Percentiles rank a stretch among this genome's conserved stretches.
Evolutionary conservation across 164 flowering plant genomes (phyloP).

Genomic region (Vitis cinerea): DNA sequence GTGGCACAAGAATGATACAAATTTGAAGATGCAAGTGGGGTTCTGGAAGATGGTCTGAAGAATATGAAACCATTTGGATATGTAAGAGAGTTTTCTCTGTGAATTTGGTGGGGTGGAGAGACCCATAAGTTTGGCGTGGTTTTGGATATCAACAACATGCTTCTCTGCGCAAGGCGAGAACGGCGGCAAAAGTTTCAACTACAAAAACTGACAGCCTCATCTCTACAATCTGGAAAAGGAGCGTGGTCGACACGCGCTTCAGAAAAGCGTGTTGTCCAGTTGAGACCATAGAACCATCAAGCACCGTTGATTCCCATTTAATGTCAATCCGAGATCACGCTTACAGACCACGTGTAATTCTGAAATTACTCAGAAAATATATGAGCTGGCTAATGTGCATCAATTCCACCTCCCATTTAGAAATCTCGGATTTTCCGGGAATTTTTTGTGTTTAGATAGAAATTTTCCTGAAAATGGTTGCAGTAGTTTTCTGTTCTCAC

Average conservation of each 20-base stretch:
- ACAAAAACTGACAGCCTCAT: background rate
- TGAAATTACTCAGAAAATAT: no score
- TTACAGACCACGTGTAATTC: no score
- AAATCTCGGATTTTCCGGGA: conserved; percentile 10
- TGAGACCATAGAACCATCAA: no score
- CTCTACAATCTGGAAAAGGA: background rate
- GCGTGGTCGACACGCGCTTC: background rate
- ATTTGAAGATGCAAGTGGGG: conserved; percentile 3
- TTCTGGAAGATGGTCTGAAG: conserved; percentile 20
- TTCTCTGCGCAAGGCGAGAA: background rate
- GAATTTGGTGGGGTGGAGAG: conserved; percentile 13
- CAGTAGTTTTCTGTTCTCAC: conserved; percentile 5
- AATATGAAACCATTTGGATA: conserved; percentile 11
- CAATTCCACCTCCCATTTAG: conserved; percentile 5
- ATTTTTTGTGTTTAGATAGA: background rate
- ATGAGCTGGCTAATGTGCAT: background rate
- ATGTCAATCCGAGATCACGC: no score
- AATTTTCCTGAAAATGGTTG: conserved; percentile 11
- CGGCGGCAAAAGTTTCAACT: conserved; percentile 4
- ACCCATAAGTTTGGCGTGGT: conserved; percentile 8
- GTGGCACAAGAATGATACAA: background rate
- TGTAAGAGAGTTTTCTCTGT: background rate
- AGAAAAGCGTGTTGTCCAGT: background rate
- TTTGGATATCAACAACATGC: conserved; percentile 14
- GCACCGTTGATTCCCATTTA: no score